Percentiles rank a stretch among this genome's conserved stretches.
Evolutionary conservation across 495 filamentous ascomycete genomes (phyloP).

Genomic region (Oidiodendron maius): DNA sequence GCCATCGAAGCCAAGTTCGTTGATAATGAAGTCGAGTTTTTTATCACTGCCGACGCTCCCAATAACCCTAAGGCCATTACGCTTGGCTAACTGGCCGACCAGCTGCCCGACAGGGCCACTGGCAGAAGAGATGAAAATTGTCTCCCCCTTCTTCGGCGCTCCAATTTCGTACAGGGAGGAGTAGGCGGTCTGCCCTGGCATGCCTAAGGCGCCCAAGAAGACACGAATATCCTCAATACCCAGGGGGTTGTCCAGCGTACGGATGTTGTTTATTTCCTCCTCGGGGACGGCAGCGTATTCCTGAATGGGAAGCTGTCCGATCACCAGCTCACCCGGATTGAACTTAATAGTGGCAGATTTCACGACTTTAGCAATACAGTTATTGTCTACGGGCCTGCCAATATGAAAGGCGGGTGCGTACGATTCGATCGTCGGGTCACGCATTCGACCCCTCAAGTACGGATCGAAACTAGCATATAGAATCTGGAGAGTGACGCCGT

Average conservation of each 20-base stretch:
- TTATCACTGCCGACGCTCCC: conserved; percentile 58
- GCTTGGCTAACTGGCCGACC: conserved; percentile 81
- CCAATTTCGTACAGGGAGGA: conserved; percentile 77
- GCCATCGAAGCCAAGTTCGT: conserved; percentile 63
- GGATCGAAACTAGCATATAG: conserved; percentile 83
- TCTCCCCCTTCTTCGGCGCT: conserved; percentile 81
- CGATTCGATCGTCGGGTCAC: conserved; percentile 44
- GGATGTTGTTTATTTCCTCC: conserved; percentile 23
- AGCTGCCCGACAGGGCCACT: conserved; percentile 80
- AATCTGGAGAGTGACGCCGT: conserved; percentile 67
- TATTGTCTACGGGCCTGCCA: conserved; percentile 51
- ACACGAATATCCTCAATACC: conserved; percentile 53
- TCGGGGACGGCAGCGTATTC: conserved; percentile 49
- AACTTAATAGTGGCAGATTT: conserved; percentile 57
- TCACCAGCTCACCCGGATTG: conserved; percentile 61
- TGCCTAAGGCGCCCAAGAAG: conserved; percentile 72
- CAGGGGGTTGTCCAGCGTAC: conserved; percentile 52
- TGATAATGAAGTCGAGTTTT: conserved; percentile 61
- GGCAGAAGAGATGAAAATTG: conserved; percentile 78
- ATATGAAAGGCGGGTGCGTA: conserved; percentile 56
- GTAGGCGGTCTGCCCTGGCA: conserved; percentile 85
- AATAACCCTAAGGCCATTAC: conserved; percentile 79
- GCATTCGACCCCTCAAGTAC: conserved; percentile 73
- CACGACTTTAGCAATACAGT: conserved; percentile 53
- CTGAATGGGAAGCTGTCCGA: conserved; percentile 52